Evolutionary conservation across 2,329 filamentous ascomycete genomes (phyloP), one percentile per base, ranked within the genome.

Genomic region (Sporothrix brunneoviolacea): DNA sequence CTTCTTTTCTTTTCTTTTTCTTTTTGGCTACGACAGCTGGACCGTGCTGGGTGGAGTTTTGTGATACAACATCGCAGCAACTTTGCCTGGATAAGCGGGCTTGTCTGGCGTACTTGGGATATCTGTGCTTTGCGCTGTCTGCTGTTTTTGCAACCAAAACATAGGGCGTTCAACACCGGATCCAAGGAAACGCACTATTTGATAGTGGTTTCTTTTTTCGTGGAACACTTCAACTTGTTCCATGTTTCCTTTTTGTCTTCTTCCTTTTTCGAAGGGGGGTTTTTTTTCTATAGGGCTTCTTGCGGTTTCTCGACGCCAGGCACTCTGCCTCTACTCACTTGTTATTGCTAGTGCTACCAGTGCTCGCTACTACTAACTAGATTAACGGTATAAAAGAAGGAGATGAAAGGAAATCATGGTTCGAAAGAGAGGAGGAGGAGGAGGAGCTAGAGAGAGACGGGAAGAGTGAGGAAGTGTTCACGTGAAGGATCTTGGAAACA

Each of bases 91-190:
- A 64, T 57, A 61, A 62, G 67, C 46, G 50, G 49, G 44, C 44
- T 24, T 65, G 66, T 69, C 68, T 67, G 69, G 66, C 67, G 66
- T 50, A 24, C 72, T 77, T 79, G 77, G 77, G 79, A 53, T 16
- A 50, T 76, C 74, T 76, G 72, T 73, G 74, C 71, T 79, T 81
- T 81, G 76, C 80, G 77, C 79, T 80, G 77, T 84, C 80, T 58
- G 78, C 76, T 84, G 81, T 85, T 88, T 88, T 87, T 84, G 76
- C 82, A 88, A 88, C 83, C 79, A 86, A 88, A 87, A 86, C 81
- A 83, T 77, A 71, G 72, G 83, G 79, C 79, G 80, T 84, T 87
- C 83, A 87, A 88, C 83, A 79, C 73, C 69, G 79, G 80, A 80
- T 80, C 79, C 80, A 83, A 80, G 77, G 43, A 45, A 42, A 28